Conservation (phyloP, 139 green algal species). For the Micractinium conductrix region DNA sequence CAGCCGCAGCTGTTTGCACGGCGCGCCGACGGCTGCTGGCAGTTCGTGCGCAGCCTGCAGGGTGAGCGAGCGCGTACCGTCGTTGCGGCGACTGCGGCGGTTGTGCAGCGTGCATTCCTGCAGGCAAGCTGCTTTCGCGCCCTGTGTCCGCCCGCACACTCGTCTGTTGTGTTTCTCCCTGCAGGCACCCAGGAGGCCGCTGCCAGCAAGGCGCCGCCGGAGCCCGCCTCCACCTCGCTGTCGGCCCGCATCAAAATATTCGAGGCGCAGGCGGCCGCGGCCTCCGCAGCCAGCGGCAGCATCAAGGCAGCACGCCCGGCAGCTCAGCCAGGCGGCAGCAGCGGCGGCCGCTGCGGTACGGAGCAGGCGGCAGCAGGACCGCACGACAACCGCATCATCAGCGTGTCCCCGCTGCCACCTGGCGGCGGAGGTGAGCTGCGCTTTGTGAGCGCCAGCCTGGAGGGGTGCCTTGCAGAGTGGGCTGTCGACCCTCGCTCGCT, state of each 20-base stretch:
- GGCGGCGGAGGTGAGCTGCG: not conserved
- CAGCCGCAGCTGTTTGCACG: slow-evolving; percentile 13
- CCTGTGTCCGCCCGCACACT: not conserved
- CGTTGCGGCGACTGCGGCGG: too few relatives aligned
- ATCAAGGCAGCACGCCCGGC: not conserved
- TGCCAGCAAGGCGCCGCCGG: too few relatives aligned
- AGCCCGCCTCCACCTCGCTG: not conserved
- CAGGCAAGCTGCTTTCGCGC: too few relatives aligned
- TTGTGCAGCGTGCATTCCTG: too few relatives aligned
- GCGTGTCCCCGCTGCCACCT: not conserved
- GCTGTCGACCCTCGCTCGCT: not conserved
- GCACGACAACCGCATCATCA: slow-evolving; percentile 15
- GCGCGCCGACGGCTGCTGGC: slow-evolving; percentile 16
- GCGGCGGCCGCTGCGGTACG: not conserved
- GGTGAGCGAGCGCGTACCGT: not conserved
- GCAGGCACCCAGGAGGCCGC: too few relatives aligned
- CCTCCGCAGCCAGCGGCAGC: not conserved
- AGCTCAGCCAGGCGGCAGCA: not conserved
- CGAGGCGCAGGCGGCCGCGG: slow-evolving; percentile 23
- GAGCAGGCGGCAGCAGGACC: not conserved
- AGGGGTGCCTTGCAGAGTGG: slow-evolving; percentile 31
- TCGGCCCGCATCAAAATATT: slow-evolving; percentile 26
- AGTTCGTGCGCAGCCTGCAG: not conserved
- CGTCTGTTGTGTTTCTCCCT: not conserved
- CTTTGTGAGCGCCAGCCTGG: slow-evolving; percentile 25